phyloP scores from a whole-genome alignment of 768 basidiomycete species.

The Roridomyces roridus region DNA sequence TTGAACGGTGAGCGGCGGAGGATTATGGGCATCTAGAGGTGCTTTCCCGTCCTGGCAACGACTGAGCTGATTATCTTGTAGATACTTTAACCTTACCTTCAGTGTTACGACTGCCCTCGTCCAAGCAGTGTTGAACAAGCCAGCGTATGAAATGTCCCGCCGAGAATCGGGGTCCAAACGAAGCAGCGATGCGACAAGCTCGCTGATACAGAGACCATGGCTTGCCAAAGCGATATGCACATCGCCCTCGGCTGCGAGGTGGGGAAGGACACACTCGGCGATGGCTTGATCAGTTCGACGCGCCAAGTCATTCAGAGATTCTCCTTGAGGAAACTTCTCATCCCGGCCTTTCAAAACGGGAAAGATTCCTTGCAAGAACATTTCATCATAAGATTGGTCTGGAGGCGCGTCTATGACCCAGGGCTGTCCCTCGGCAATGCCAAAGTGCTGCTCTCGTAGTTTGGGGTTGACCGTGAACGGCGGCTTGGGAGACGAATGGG shows the following conservation, averaged over 20 bases:
- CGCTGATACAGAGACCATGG: constrained; percentile 76
- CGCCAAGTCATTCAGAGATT: constrained; percentile 69
- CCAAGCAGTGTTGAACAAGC: constrained; percentile 80
- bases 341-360: constrained; percentile 54
- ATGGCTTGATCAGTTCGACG: constrained; percentile 58
- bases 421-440: constrained; percentile 69
- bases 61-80: neutral
- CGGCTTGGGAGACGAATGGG: constrained; percentile 59
- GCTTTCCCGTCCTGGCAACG: constrained; percentile 31
- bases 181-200: constrained; percentile 62
- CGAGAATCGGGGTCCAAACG: constrained; percentile 53
- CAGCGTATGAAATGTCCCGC: constrained; percentile 43
- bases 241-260: constrained; percentile 49
- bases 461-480: constrained; percentile 57
- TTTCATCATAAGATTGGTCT: constrained; percentile 44
- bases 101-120: constrained; percentile 54
- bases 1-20: constrained; percentile 38
- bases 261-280: constrained; percentile 60
- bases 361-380: constrained; percentile 57
- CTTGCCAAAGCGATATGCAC: constrained; percentile 73
- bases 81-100: constrained; percentile 41
- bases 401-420: constrained; percentile 47
- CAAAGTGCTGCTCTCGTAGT: constrained; percentile 76
- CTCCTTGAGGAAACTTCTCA: constrained; percentile 70
- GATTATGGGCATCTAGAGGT: constrained; percentile 30